Conservation (phyloP, 805 yeast genomes). For the Metschnikowia corniflorae region DNA sequence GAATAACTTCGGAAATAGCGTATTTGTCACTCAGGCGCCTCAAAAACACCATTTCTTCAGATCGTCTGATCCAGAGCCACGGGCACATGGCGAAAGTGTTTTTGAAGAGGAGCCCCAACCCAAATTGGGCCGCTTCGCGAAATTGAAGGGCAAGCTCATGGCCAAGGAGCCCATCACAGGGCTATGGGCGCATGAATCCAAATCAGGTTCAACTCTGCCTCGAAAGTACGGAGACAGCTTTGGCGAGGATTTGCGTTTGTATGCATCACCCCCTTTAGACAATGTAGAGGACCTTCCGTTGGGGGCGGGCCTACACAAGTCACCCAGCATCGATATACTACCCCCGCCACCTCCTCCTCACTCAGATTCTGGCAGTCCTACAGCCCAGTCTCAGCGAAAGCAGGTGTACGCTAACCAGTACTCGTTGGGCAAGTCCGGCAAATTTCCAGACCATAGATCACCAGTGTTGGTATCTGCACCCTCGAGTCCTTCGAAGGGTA, state of each 20-base stretch:
- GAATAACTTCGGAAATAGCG: slow-evolving; percentile 6
- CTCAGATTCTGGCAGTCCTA: slow-evolving; percentile 4
- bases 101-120: slow-evolving; percentile 20
- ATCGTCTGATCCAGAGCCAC: slow-evolving; percentile 10
- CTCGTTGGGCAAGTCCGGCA: too few relatives aligned
- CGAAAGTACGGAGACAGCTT: too few relatives aligned
- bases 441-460: too few relatives aligned
- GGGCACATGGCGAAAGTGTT: slow-evolving; percentile 2
- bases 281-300: slow-evolving; percentile 7
- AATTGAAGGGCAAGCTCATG: slow-evolving; percentile 31
- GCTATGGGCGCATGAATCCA: slow-evolving; percentile 20
- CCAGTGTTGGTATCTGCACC: slow-evolving; percentile 4
- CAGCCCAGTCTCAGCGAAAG: too few relatives aligned
- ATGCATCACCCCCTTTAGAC: slow-evolving; percentile 7
- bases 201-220: too few relatives aligned
- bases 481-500: slow-evolving; percentile 5
- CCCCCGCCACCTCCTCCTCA: slow-evolving; percentile 25
- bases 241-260: not conserved
- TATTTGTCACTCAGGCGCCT: slow-evolving; percentile 12
- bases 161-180: slow-evolving; percentile 33
- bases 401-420: too few relatives aligned
- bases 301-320: slow-evolving; percentile 2
- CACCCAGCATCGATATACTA: not conserved
- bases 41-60: slow-evolving; percentile 10
- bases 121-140: slow-evolving; percentile 27